These are phyloP conservation scores for Geotrichum macrosporum DNA, from an alignment of 1,139 yeast species.

Conservation along the genomic window DNA sequence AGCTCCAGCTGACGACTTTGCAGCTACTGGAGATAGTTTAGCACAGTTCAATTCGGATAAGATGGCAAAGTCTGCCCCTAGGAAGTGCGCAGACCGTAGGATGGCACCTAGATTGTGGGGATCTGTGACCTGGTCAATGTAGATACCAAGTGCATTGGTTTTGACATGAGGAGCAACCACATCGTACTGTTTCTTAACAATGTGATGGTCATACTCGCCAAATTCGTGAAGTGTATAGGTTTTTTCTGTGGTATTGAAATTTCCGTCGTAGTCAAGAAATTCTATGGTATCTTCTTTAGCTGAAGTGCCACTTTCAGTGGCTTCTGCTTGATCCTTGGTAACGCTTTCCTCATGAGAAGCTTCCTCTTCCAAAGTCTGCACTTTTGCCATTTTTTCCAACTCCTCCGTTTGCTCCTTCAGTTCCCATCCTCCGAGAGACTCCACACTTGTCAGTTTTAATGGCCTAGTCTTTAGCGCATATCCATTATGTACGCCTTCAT, in stretches of 20 bases:
- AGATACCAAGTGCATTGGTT: constrained; percentile 64
- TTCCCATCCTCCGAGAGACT: constrained; percentile 21
- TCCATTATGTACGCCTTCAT: constrained; percentile 79
- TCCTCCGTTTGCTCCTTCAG: constrained; percentile 1
- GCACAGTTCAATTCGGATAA: constrained; percentile 71
- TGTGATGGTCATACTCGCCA: background rate
- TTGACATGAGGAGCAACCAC: constrained; percentile 28
- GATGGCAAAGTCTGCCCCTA: constrained; percentile 80
- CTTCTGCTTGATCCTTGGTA: too few relatives aligned
- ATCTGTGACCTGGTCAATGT: constrained; percentile 77
- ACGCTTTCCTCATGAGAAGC: background rate
- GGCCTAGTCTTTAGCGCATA: constrained; percentile 67
- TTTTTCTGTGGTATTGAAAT: constrained; percentile 1
- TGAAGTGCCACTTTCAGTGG: too few relatives aligned
- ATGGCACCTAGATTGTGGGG: constrained; percentile 91
- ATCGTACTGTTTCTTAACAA: background rate
- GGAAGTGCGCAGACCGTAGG: constrained; percentile 70
- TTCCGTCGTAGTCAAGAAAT: constrained; percentile 10
- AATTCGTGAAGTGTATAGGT: background rate
- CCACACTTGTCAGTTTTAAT: constrained; percentile 45
- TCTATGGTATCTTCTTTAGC: constrained; percentile 9
- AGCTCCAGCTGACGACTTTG: constrained; percentile 79
- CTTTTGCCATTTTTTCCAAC: background rate
- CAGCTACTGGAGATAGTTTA: constrained; percentile 67
- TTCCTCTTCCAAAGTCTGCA: background rate